Evolutionary conservation across 345 rosid species (phyloP), one percentile per base, ranked within the genome.

Genomic region (Eutrema heterophyllum): DNA sequence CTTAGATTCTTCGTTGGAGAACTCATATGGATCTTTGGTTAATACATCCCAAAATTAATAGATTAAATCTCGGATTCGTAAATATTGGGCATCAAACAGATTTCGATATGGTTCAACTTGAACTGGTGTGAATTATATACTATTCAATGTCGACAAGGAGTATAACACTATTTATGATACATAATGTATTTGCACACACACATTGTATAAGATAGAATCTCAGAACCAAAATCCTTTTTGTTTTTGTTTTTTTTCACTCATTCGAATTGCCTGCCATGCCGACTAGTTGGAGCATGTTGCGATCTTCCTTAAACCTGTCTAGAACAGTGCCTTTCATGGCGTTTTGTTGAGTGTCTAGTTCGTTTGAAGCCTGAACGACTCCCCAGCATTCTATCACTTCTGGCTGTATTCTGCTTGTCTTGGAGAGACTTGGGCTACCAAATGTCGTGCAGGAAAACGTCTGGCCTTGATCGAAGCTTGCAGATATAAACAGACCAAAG

Each of bases 301-400:
- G 88, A 33, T 94, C 96, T 80, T 94, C 97, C 76, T 88, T 91
- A 55, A 88, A 91, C 69, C 97, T 86, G 14, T 94, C 96, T 35
- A 88, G 55, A 12, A 88, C 83, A 0, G 91, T 81, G 35, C 91
- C 88, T 81, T 55, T 86, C 14, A 67, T 35, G 3, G 70, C 83
- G 40, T 82, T 86, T 0, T 75, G 78, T 56, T 73, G 83, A 36
- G 85, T 85, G 46, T 82, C 83, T 51, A 73, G 81, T 58, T 58
- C 74, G 57, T 78, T 45, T 9, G 77, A 43, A 32, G 73, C 52
- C 16, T 79, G 85, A 36, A 84, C 76, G 51, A 89, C 70, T 53
- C 92, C 96, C 97, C 98, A 94, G 75, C 96, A 89, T 84, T 94
- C 98, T 12, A 91, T 85, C 29, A 86, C 89, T 58, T 89, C 90